Evolutionary conservation across 441 rosid genomes (phyloP).

Genomic region (Populus hybrid): DNA sequence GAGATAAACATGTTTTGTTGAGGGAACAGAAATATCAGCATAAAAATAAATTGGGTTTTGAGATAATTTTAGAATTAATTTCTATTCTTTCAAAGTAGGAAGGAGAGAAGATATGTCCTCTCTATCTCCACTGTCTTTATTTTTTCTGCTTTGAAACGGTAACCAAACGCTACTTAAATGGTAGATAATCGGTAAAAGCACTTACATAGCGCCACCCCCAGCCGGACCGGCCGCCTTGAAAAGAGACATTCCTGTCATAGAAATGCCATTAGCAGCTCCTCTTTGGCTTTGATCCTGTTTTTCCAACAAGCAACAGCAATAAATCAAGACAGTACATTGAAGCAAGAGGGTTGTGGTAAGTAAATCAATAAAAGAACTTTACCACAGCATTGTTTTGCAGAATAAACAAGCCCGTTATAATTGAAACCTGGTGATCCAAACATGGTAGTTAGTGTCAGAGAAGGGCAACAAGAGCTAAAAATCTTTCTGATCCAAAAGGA

Average conservation of each 20-base stretch:
- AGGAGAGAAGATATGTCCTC: too few species aligned
- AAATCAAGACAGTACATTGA: not conserved
- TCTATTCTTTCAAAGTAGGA: too few species aligned
- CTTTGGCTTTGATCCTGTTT: slow-evolving; percentile 76
- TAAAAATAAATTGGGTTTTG: too few species aligned
- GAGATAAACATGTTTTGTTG: not conserved
- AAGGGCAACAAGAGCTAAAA: not conserved
- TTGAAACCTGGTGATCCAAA: slow-evolving; percentile 35
- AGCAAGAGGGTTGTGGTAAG: not conserved
- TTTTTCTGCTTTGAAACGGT: too few species aligned
- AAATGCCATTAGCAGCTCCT: slow-evolving; percentile 81
- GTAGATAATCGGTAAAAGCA: not conserved
- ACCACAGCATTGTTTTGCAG: slow-evolving; percentile 82
- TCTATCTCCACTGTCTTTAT: too few species aligned
- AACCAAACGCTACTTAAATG: too few species aligned
- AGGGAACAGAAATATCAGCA: not conserved
- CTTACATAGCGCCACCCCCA: slow-evolving; percentile 63
- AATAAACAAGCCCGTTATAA: slow-evolving; percentile 60
- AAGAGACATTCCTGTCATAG: slow-evolving; percentile 68
- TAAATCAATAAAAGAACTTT: slow-evolving; percentile 17
- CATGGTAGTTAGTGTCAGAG: not conserved
- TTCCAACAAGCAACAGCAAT: not conserved
- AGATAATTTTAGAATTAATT: too few species aligned
- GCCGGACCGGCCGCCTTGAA: slow-evolving; percentile 75
- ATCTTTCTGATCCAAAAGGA: not conserved